These are phyloP conservation scores for Aspergillaceae sp. DNA, from an alignment of 2,329 filamentous ascomycete species.

Conservation along the genomic window DNA sequence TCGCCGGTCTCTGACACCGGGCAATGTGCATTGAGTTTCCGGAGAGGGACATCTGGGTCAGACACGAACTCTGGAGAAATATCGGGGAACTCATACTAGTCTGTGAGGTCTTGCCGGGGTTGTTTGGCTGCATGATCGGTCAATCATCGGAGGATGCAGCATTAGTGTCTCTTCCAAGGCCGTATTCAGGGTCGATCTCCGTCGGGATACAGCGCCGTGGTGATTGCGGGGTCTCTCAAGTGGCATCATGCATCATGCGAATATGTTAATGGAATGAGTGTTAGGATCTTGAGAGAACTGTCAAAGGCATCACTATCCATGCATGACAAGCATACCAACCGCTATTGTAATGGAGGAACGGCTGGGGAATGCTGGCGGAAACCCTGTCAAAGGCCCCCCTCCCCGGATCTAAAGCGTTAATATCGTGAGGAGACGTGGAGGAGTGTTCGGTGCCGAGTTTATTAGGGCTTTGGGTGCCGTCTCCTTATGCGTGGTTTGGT, in stretches of 20 bases:
- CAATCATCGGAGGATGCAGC: background rate
- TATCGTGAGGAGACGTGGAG: too few species aligned
- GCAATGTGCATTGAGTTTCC: background rate
- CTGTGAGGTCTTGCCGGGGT: background rate
- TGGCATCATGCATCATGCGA: background rate
- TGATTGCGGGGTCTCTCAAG: too few species aligned
- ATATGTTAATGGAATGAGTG: background rate
- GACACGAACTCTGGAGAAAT: background rate
- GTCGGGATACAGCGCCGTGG: background rate
- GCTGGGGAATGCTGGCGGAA: too few species aligned
- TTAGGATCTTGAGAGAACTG: too few species aligned
- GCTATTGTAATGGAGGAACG: too few species aligned
- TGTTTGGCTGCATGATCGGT: background rate
- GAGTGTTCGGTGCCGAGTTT: too few species aligned
- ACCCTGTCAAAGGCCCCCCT: too few species aligned
- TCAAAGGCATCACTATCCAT: too few species aligned
- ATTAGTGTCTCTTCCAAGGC: background rate
- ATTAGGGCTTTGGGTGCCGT: too few species aligned
- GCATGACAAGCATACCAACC: too few species aligned
- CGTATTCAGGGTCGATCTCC: background rate
- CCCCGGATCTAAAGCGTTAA: too few species aligned
- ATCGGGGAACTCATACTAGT: background rate
- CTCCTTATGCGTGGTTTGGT: too few species aligned
- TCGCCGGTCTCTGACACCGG: background rate
- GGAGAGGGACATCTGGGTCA: background rate